A percentile compares a stretch with the other conserved stretches of the same genome.
These are phyloP conservation scores for Ophiostoma piceae DNA, from an alignment of 2,329 filamentous ascomycete species.

Conservation along the genomic window DNA sequence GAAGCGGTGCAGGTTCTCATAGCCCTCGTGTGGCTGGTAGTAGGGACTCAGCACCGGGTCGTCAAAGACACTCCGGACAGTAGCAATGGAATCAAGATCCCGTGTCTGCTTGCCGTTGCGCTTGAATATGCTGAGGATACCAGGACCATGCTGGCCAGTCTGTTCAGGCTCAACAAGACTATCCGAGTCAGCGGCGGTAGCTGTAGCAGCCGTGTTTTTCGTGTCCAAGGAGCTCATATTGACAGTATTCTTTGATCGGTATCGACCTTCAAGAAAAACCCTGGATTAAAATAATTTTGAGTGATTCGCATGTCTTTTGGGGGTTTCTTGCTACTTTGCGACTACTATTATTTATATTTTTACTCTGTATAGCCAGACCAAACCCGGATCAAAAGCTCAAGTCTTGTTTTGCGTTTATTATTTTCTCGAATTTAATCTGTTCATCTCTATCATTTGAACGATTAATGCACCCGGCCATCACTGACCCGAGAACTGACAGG, in stretches of 20 bases:
- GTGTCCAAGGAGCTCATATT: background rate
- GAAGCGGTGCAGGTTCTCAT: slow-evolving; percentile 55
- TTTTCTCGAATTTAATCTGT: background rate
- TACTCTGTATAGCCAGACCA: background rate
- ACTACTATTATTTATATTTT: background rate
- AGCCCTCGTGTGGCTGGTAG: slow-evolving; percentile 49
- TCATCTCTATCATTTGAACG: background rate
- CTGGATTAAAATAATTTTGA: too few species aligned
- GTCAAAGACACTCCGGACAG: slow-evolving; percentile 9
- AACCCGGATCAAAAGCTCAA: background rate
- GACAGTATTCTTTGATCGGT: background rate
- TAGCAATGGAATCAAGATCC: background rate
- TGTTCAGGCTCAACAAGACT: slow-evolving; percentile 2
- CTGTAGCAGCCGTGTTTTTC: background rate
- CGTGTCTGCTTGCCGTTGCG: background rate
- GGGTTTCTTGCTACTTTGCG: too few species aligned
- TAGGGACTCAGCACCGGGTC: slow-evolving; percentile 3
- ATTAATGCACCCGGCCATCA: background rate
- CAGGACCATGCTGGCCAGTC: background rate
- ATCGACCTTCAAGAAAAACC: too few species aligned
- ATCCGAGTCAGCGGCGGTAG: background rate
- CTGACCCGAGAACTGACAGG: background rate
- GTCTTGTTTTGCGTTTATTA: background rate
- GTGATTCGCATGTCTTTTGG: too few species aligned
- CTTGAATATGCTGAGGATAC: background rate